Conservation (phyloP, 805 yeast genomes). For the Ogataea pini region DNA sequence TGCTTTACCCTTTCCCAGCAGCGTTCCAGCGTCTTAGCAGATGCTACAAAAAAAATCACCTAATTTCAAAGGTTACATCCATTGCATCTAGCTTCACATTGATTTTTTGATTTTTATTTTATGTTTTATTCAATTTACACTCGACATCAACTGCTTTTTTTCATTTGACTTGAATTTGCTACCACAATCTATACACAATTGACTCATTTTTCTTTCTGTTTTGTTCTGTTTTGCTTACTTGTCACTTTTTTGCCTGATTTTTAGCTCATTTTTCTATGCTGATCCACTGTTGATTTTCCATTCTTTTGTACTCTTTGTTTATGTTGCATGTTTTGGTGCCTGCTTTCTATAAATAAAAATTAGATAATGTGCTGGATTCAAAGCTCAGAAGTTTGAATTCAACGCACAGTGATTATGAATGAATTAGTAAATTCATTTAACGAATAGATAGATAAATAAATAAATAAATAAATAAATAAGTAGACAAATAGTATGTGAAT, state of each 20-base stretch:
- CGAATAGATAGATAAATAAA: slow-evolving; percentile 11
- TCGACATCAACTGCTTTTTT: slow-evolving; percentile 4
- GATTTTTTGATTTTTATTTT: slow-evolving; percentile 3
- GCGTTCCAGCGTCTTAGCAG: slow-evolving; percentile 1
- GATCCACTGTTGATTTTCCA: slow-evolving; percentile 5
- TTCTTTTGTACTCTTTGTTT: slow-evolving; percentile 5
- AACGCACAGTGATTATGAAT: too few relatives aligned
- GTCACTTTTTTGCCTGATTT: neutral
- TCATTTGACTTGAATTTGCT: slow-evolving; percentile 7
- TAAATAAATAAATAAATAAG: slow-evolving; percentile 9
- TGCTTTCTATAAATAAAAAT: slow-evolving; percentile 1
- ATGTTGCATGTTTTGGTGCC: slow-evolving; percentile 10
- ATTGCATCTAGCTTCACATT: slow-evolving; percentile 8
- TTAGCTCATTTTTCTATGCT: slow-evolving; percentile 1
- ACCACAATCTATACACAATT: slow-evolving; percentile 4
- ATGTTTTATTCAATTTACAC: slow-evolving; percentile 7
- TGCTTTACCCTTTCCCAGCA: neutral
- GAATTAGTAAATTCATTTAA: neutral
- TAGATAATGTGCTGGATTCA: neutral
- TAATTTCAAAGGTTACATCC: slow-evolving; percentile 7
- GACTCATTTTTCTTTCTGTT: slow-evolving; percentile 1
- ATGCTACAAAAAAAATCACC: slow-evolving; percentile 1
- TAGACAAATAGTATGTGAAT: slow-evolving; percentile 12
- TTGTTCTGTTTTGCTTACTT: slow-evolving; percentile 5
- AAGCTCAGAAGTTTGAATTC: neutral